Evolutionary conservation across 768 basidiomycete species (phyloP), one percentile per base, ranked within the genome.

Genomic region (Exidia glandulosa): DNA sequence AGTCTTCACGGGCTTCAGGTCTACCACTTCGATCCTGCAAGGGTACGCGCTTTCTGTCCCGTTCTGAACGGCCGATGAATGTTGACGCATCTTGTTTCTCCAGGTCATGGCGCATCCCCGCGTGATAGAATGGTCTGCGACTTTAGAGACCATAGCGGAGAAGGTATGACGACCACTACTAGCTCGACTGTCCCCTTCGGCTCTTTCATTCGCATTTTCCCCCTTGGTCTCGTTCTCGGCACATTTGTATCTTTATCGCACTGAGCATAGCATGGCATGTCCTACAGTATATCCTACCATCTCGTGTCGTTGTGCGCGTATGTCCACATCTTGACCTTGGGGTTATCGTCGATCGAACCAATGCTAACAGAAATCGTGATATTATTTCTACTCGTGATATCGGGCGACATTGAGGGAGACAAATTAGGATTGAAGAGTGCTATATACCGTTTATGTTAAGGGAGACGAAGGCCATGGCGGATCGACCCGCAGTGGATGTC

Each of bases 1-100:
- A 85, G 81, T 3, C 75, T 95, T 59, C 84, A 89, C 3, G 92
- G 93, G 2, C 76, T 95, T 32, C 91, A 94, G 68, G 87, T 94
- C 3, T 76, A 91, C 23, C 81, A 87, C 65, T 94, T 95, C 65
- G 81, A 88, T 65, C 74, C 84, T 0, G 72, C 60, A 14, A 93
- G 91, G 79, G 92, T 89, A 66, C 48, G 67, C 63, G 23, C 30
- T 5, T 25, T 45, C 9, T 14, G 9, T 29, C 25, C 14, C 23
- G 30, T 54, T 27, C 14, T 25, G 25, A 6, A 23, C 12, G 9
- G 7, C 25, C 30, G 47, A 27, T 9, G 6, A 16, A 7, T 29
- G 23, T 27, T 54, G 25, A 31, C 25, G 50, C 25, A 13, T 19
- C 25, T 54, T 27, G 25, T 9, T 25, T 23, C 30, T 5, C 10